Conservation (phyloP, 1,284 basidiomycete species). For the Melampsora allii-populina region DNA sequence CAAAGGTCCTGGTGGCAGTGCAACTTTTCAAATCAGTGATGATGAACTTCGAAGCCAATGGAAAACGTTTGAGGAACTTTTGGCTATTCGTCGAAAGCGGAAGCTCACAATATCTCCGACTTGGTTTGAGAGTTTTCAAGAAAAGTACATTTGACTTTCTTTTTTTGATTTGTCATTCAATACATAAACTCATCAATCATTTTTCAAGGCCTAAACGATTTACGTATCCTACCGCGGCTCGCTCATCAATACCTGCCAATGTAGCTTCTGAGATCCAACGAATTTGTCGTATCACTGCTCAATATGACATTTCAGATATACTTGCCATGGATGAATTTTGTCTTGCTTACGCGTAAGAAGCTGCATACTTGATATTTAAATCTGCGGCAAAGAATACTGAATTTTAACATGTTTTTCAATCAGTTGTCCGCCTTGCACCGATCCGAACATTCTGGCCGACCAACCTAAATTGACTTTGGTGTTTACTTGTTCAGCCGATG, state of each 20-base stretch:
- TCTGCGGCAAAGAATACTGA: not conserved
- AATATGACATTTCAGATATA: constrained; percentile 23
- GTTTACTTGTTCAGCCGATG: constrained; percentile 38
- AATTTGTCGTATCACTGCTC: constrained; percentile 11
- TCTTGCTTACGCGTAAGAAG: constrained; percentile 23
- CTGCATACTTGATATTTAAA: not conserved
- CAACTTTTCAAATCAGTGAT: not conserved
- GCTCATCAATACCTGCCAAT: constrained; percentile 7
- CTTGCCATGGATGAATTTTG: constrained; percentile 36
- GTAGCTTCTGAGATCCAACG: constrained; percentile 23
- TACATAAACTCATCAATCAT: not conserved
- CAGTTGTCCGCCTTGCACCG: constrained; percentile 27
- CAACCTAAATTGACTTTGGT: constrained; percentile 26
- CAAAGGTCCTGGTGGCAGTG: not conserved
- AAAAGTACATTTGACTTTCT: constrained; percentile 6
- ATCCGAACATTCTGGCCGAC: not conserved
- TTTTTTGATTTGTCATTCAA: not conserved
- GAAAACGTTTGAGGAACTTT: constrained; percentile 27
- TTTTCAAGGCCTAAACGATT: constrained; percentile 28
- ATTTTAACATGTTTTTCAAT: not conserved
- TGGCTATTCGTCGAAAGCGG: constrained; percentile 8
- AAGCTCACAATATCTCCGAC: not conserved
- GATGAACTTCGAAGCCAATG: constrained; percentile 14
- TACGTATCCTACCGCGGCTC: constrained; percentile 5
- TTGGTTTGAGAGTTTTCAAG: constrained; percentile 29